Base-by-base conservation (phyloP, 257 asterid species). In the Leptodermis oblonga region DNA sequence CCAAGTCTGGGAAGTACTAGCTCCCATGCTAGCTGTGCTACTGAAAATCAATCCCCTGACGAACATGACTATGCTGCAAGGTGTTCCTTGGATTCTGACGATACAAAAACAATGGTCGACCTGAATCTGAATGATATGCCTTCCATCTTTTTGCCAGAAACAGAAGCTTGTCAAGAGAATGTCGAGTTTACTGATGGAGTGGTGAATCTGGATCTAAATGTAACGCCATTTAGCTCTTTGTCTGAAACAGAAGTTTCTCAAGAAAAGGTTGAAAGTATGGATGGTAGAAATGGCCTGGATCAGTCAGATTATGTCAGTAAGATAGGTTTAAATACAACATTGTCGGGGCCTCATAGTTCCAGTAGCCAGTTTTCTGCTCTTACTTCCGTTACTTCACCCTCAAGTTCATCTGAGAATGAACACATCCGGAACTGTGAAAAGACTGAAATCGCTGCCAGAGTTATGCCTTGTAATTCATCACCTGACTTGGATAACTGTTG, bases 101-200 rank as follows among this genome's bases (percentile, higher is more conserved):
- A 61, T 42, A 48, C 46, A 37, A 78, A 69, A 67, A 62, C 77
- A 12, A 46, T 72, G 10, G 39, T 61, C 70, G 75, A 54, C 63
- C 67, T 88, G 70, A 89, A 83, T 79, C 74, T 80, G 69, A 80
- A 88, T 74, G 77, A 76, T 34, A 34, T 72, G 77, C 90, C 89
- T 56, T 69, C 65, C 36, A 63, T 23, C 69, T 62, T 65, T 71
- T 74, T 66, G 31, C 67, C 67, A 36, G 49, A 62, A 37, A 37
- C 31, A 2, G 66, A 61, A 61, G 41, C 41, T 42, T 69, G 54
- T 53, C 71, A 39, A 26, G 83, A 73, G 28, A 69, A 72, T 9
- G 31, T 37, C 41, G 67, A 20, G 39, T 60, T 60, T 18, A 18
- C 28, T 34, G 41, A 61, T 34, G 66, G 66, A 20, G 11, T 39